These are phyloP conservation scores for Acacia melanoxylon DNA, from an alignment of 306 rosid species.

Conservation along the genomic window DNA sequence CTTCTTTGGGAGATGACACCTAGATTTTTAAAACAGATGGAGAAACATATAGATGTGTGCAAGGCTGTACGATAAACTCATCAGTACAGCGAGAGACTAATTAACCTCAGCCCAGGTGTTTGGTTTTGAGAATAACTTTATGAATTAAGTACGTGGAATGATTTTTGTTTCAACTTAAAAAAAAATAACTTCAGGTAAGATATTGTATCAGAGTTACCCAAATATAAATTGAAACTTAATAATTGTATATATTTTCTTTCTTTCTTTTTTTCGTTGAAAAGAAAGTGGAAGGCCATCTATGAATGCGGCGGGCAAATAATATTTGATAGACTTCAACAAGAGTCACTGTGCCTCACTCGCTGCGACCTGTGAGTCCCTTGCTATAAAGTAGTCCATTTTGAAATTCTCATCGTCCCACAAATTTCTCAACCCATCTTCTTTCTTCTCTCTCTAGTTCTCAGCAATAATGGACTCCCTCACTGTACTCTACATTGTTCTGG, in stretches of 20 bases:
- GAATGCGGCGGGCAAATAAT: background rate
- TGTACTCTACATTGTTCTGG: conserved; percentile 32
- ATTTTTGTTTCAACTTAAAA: too few relatives aligned
- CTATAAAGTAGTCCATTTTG: conserved; percentile 27
- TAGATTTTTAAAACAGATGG: too few relatives aligned
- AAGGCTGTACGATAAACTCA: background rate
- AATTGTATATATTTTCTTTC: background rate
- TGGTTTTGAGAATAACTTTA: too few relatives aligned
- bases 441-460: background rate
- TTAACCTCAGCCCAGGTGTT: background rate
- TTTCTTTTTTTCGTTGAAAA: background rate
- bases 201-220: too few relatives aligned
- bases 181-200: too few relatives aligned
- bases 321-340: background rate
- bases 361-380: background rate
- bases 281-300: background rate
- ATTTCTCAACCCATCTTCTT: background rate
- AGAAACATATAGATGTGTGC: too few relatives aligned
- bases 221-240: background rate
- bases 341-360: background rate
- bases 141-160: too few relatives aligned
- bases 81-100: background rate
- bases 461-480: conserved; percentile 65
- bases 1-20: background rate
- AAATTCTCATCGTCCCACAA: conserved; percentile 23